Evolutionary conservation across 2,329 filamentous ascomycete genomes (phyloP).

Genomic region (Grosmannia clavigera): DNA sequence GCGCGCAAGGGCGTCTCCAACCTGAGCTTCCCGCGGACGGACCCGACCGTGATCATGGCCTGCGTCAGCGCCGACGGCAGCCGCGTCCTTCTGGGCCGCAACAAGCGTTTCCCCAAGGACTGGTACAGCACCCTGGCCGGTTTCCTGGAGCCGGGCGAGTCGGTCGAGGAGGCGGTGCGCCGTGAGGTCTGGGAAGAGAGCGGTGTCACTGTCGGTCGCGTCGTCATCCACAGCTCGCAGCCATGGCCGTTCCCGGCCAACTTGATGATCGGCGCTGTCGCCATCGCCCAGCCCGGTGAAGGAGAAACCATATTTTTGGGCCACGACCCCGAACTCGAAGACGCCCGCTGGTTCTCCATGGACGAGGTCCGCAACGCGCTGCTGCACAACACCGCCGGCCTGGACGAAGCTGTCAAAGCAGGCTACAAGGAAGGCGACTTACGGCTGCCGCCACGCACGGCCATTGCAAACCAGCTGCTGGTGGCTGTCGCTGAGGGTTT

Average conservation of each 20-base stretch:
- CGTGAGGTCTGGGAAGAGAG: constrained; percentile 81
- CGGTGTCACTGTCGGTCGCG: constrained; percentile 62
- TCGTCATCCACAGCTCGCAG: constrained; percentile 73
- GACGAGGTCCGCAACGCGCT: constrained; percentile 72
- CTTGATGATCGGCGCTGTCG: constrained; percentile 79
- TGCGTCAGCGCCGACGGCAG: constrained; percentile 71
- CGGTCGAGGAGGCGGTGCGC: constrained; percentile 71
- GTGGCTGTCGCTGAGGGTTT: constrained; percentile 68
- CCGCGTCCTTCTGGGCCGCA: constrained; percentile 70
- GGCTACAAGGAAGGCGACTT: constrained; percentile 66
- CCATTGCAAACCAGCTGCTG: constrained; percentile 86
- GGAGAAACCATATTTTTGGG: constrained; percentile 73
- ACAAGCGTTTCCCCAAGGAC: constrained; percentile 67
- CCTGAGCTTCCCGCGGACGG: constrained; percentile 80
- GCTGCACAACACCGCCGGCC: constrained; percentile 48
- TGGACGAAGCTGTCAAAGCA: constrained; percentile 51
- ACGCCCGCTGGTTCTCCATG: constrained; percentile 76
- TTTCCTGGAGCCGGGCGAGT: constrained; percentile 77
- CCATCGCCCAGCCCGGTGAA: constrained; percentile 60
- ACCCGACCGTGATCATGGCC: constrained; percentile 91
- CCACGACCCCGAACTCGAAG: constrained; percentile 83
- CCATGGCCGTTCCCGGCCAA: constrained; percentile 81
- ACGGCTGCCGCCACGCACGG: constrained; percentile 70
- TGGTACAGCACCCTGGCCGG: constrained; percentile 87
- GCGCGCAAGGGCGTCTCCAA: constrained; percentile 83